Percentiles rank a stretch among this genome's conserved stretches.
phyloP scores from a whole-genome alignment of 2,329 filamentous ascomycete species.

The Beauveria sp. region DNA sequence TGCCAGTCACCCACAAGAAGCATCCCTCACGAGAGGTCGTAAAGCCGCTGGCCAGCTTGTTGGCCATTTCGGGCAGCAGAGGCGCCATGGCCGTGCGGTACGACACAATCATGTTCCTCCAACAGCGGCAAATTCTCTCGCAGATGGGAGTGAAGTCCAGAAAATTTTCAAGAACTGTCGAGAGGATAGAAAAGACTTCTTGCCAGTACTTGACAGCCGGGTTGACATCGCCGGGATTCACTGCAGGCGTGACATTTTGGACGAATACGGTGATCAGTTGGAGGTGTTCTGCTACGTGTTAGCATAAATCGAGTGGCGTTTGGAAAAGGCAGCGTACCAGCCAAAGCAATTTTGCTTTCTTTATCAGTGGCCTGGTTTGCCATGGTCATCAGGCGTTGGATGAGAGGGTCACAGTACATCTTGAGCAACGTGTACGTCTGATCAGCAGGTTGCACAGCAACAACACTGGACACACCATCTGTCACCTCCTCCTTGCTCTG shows the following conservation, averaged over 20 bases:
- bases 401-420: constrained; percentile 85
- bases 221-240: constrained; percentile 65
- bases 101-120: constrained; percentile 94
- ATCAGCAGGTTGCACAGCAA: constrained; percentile 73
- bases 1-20: constrained; percentile 97
- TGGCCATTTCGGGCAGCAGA: constrained; percentile 75
- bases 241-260: constrained; percentile 66
- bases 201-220: constrained; percentile 95
- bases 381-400: constrained; percentile 76
- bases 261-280: constrained; percentile 89
- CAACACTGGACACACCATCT: constrained; percentile 86
- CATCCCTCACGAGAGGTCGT: constrained; percentile 82
- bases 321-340: constrained; percentile 45
- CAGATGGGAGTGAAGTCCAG: constrained; percentile 80
- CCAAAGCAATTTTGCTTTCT: constrained; percentile 75
- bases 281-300: constrained; percentile 58
- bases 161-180: constrained; percentile 83
- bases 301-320: not conserved
- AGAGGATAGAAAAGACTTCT: constrained; percentile 82
- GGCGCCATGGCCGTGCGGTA: constrained; percentile 86
- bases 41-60: constrained; percentile 82
- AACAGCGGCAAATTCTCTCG: constrained; percentile 89
- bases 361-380: constrained; percentile 81
- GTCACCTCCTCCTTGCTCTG: constrained; percentile 93
- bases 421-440: constrained; percentile 83